phyloP scores from a whole-genome alignment of 73 alveolate genomes.

The Symbiodinium natans region DNA sequence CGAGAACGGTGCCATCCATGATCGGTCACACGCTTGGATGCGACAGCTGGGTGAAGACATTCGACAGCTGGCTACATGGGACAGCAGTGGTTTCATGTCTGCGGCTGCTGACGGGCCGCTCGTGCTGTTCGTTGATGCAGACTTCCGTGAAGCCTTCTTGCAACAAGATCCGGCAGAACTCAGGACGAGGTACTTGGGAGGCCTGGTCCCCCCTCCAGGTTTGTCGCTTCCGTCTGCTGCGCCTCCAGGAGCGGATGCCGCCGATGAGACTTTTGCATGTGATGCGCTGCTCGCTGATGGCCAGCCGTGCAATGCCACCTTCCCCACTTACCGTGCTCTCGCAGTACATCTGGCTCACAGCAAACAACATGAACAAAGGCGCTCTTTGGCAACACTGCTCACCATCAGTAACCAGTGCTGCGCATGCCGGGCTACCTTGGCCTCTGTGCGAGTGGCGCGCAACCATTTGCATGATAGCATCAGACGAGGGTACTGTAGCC shows the following conservation, averaged over 20 bases:
- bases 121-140: not conserved
- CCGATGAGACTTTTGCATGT: not conserved
- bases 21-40: conserved; percentile 32
- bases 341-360: not conserved
- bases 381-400: not conserved
- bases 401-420: not conserved
- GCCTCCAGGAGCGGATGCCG: not conserved
- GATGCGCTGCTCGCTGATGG: not conserved
- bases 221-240: not conserved
- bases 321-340: conserved; percentile 4
- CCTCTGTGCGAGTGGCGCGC: too few species aligned
- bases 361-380: not conserved
- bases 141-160: not conserved
- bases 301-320: not conserved
- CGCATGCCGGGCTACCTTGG: too few species aligned
- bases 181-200: not conserved
- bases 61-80: not conserved
- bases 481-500: too few species aligned
- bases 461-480: too few species aligned
- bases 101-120: conserved; percentile 2
- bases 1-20: not conserved
- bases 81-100: not conserved
- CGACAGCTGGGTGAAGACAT: conserved; percentile 8
- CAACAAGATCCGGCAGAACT: not conserved
- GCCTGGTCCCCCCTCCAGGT: not conserved